These are phyloP conservation scores for Candida argentea DNA, from an alignment of 805 yeast genomes.

Conservation along the genomic window DNA sequence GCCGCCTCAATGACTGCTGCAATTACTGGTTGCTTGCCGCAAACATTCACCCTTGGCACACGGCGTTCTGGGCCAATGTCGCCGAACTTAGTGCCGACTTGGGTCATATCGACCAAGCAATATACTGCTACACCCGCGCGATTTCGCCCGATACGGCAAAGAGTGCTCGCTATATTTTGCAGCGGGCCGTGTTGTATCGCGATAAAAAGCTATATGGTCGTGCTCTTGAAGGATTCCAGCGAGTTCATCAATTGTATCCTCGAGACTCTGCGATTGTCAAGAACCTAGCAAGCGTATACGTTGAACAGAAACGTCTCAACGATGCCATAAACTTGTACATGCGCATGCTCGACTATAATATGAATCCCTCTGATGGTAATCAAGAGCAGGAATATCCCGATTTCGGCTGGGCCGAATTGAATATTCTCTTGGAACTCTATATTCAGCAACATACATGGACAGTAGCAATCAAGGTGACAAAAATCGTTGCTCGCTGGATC, in stretches of 20 bases:
- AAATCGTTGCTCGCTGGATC: slow-evolving; percentile 74
- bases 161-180: slow-evolving; percentile 46
- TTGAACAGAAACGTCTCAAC: slow-evolving; percentile 47
- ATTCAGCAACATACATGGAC: slow-evolving; percentile 56
- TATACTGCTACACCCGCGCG: slow-evolving; percentile 66
- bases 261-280: slow-evolving; percentile 48
- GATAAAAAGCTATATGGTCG: slow-evolving; percentile 57
- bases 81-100: slow-evolving; percentile 57
- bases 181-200: slow-evolving; percentile 58
- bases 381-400: slow-evolving; percentile 24
- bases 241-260: slow-evolving; percentile 45
- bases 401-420: slow-evolving; percentile 85
- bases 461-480: slow-evolving; percentile 55
- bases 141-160: slow-evolving; percentile 34
- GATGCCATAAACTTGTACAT: slow-evolving; percentile 71
- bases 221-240: slow-evolving; percentile 66
- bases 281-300: slow-evolving; percentile 44
- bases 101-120: slow-evolving; percentile 66
- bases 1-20: slow-evolving; percentile 62
- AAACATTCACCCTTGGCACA: slow-evolving; percentile 63
- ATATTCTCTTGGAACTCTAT: slow-evolving; percentile 73
- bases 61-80: slow-evolving; percentile 67
- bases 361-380: slow-evolving; percentile 14
- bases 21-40: slow-evolving; percentile 79
- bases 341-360: slow-evolving; percentile 52